These are phyloP conservation scores for slime mould (Dictyostelium discoideum) DNA, from an alignment of 78 protist species.

Conservation along the genomic window dicty_2.7 NC_007089.4:4962001-4962500, in stretches of 20 bases:
- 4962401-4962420: background rate
- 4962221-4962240: slow-evolving; percentile 21
- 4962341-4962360: slow-evolving; percentile 7
- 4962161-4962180: slow-evolving; percentile 4
- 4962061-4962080: slow-evolving; percentile 1
- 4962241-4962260: slow-evolving; percentile 58
- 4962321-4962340: slow-evolving; percentile 24
- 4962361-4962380: slow-evolving; percentile 53
- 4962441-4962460: slow-evolving; percentile 24
- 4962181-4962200: slow-evolving; percentile 45
- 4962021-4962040: slow-evolving; percentile 18
- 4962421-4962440: slow-evolving; percentile 11
- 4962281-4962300: slow-evolving; percentile 74
- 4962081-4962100: no score
- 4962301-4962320: slow-evolving; percentile 46
- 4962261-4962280: slow-evolving; percentile 59
- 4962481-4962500: slow-evolving; percentile 54
- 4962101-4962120: background rate
- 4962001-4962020: slow-evolving; percentile 67
- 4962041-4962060: slow-evolving; percentile 49
- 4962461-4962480: slow-evolving; percentile 60
- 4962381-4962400: slow-evolving; percentile 13
- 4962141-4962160: slow-evolving; percentile 44
- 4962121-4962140: background rate
- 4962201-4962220: slow-evolving; percentile 59